Percentiles rank a stretch among this genome's conserved stretches.
Evolutionary conservation across 345 rosid species (phyloP).

Genomic region (Reutealis trisperma): DNA sequence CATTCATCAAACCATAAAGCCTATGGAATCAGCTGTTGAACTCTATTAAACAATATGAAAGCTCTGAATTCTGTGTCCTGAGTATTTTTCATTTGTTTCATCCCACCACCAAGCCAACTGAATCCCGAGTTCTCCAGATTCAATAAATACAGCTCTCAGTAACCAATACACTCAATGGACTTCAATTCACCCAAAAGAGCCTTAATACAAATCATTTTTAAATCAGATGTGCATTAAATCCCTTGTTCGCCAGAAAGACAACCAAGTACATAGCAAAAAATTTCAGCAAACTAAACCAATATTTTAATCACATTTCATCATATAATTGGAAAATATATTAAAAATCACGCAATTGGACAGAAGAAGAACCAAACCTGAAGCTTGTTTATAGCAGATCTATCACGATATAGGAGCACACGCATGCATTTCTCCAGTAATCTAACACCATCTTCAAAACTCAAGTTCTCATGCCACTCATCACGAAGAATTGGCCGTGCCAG

Average conservation of each 20-base stretch:
- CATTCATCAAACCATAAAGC: too few relatives aligned
- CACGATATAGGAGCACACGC: slow-evolving; percentile 97
- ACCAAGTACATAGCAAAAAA: background rate
- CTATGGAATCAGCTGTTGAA: too few relatives aligned
- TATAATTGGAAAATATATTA: background rate
- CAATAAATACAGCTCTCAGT: background rate
- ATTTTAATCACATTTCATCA: background rate
- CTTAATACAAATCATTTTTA: background rate
- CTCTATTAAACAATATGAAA: too few relatives aligned
- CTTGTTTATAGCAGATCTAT: slow-evolving; percentile 95
- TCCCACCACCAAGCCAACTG: background rate
- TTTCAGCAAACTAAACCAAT: background rate
- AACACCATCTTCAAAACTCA: slow-evolving; percentile 93
- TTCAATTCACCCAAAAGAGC: background rate
- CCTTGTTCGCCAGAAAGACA: background rate
- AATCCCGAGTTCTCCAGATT: background rate
- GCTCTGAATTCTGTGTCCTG: too few relatives aligned
- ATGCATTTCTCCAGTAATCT: slow-evolving; percentile 92
- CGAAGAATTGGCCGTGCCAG: slow-evolving; percentile 97
- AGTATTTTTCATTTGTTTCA: too few relatives aligned
- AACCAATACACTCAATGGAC: background rate
- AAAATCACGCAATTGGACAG: background rate
- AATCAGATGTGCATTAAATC: background rate
- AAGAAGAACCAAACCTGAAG: slow-evolving; percentile 64
- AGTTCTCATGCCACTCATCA: slow-evolving; percentile 83